Evolutionary conservation across 2,329 filamentous ascomycete genomes (phyloP).

Genomic region (Ophiocordyceps robertsii): DNA sequence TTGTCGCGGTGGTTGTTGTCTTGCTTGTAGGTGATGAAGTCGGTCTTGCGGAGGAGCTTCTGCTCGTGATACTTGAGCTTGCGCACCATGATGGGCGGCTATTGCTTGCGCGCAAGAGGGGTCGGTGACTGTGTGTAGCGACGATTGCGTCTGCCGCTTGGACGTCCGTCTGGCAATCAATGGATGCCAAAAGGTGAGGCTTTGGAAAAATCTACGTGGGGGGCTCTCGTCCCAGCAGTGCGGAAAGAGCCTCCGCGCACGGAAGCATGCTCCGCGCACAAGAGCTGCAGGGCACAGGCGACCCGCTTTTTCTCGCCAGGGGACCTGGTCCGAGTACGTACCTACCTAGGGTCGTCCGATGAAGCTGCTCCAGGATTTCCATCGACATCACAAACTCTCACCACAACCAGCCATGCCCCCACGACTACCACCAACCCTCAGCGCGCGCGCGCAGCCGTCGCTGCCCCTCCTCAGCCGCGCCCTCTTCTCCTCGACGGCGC

Average conservation of each 20-base stretch:
- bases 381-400: neutral
- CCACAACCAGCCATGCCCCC: constrained; percentile 2
- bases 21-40: constrained; percentile 88
- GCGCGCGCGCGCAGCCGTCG: constrained; percentile 2
- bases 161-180: too few species aligned
- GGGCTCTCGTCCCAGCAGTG: neutral
- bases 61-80: constrained; percentile 96
- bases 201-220: neutral
- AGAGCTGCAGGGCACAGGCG: too few species aligned
- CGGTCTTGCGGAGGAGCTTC: constrained; percentile 83
- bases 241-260: too few species aligned
- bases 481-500: constrained; percentile 14
- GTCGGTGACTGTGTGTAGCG: too few species aligned
- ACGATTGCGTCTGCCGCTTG: too few species aligned
- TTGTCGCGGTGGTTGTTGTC: constrained; percentile 80
- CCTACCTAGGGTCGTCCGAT: too few species aligned
- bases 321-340: too few species aligned
- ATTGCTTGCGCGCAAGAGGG: neutral
- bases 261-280: too few species aligned
- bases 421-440: neutral
- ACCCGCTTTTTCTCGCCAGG: too few species aligned
- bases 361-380: too few species aligned
- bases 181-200: too few species aligned
- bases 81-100: constrained; percentile 60
- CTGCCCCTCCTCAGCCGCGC: constrained; percentile 9